Conservation (phyloP, 2,329 filamentous ascomycete genomes). For the Verticillium longisporum region DNA sequence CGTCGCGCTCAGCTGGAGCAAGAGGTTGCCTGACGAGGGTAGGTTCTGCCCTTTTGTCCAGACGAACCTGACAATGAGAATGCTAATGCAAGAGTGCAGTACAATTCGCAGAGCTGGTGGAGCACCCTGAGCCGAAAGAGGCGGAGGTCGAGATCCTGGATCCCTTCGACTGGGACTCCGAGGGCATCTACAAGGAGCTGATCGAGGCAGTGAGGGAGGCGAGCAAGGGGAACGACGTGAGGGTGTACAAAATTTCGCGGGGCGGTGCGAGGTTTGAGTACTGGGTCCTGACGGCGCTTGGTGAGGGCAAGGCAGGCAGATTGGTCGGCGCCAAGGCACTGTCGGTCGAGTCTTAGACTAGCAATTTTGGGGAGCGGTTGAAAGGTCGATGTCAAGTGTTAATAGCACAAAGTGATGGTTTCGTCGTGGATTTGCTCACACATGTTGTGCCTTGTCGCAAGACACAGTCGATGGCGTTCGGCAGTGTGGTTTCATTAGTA, state of each 20-base stretch:
- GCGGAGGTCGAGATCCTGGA: conserved; percentile 60
- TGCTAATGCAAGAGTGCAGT: conserved; percentile 2
- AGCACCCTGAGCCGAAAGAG: conserved; percentile 43
- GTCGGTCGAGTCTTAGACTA: conserved; percentile 59
- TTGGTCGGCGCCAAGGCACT: conserved; percentile 74
- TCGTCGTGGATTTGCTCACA: no score
- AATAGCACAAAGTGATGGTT: no score
- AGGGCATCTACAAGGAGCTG: conserved; percentile 62
- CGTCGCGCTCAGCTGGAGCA: conserved; percentile 59
- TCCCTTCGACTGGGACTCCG: conserved; percentile 65
- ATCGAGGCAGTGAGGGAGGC: conserved; percentile 62
- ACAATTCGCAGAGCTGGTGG: conserved; percentile 63
- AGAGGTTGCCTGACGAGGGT: conserved; percentile 56
- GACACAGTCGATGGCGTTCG: no score
- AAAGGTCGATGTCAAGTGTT: background rate
- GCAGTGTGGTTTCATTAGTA: no score
- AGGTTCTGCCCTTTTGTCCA: conserved; percentile 18
- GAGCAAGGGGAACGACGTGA: conserved; percentile 58
- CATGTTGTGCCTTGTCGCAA: no score
- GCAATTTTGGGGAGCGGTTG: background rate
- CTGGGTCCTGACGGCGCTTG: conserved; percentile 64
- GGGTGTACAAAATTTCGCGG: conserved; percentile 65
- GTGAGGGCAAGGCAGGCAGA: conserved; percentile 45
- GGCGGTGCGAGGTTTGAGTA: conserved; percentile 66
- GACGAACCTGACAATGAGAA: background rate